Conservation (phyloP, 2,329 filamentous ascomycete species). For the Whalleya microplaca region DNA sequence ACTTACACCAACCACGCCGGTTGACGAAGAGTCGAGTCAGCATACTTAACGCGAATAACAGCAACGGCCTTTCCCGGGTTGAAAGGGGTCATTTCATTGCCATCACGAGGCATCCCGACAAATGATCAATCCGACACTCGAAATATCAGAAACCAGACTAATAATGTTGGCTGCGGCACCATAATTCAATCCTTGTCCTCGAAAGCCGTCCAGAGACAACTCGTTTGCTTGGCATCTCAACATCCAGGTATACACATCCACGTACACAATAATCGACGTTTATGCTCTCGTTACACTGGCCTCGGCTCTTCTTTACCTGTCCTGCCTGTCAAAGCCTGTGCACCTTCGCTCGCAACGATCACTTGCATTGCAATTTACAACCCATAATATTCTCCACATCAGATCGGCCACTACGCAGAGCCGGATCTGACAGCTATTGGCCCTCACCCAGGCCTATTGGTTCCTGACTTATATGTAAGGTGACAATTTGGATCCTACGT, state of each 20-base stretch:
- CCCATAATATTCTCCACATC: neutral
- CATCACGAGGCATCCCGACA: neutral
- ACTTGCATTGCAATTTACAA: neutral
- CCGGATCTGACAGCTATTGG: too few relatives aligned
- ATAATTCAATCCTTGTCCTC: slow-evolving; percentile 17
- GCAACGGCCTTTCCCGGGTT: neutral
- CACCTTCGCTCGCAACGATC: neutral
- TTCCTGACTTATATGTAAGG: neutral
- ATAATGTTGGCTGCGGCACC: slow-evolving; percentile 7
- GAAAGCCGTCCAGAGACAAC: slow-evolving; percentile 7
- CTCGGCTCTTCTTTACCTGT: slow-evolving; percentile 19
- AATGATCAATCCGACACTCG: neutral
- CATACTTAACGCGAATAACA: neutral
- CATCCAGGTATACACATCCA: slow-evolving; percentile 13
- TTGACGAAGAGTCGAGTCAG: neutral
- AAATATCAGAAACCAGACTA: neutral
- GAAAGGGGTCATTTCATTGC: neutral
- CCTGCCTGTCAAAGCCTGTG: too few relatives aligned
- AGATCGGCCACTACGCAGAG: neutral
- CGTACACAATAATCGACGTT: slow-evolving; percentile 12
- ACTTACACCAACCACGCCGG: neutral
- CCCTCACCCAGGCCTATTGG: too few relatives aligned
- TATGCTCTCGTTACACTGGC: slow-evolving; percentile 15
- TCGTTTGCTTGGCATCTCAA: slow-evolving; percentile 19
- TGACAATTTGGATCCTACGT: neutral